Conservation (phyloP, 2,329 filamentous ascomycete species). For the Xylaria sp. region DNA sequence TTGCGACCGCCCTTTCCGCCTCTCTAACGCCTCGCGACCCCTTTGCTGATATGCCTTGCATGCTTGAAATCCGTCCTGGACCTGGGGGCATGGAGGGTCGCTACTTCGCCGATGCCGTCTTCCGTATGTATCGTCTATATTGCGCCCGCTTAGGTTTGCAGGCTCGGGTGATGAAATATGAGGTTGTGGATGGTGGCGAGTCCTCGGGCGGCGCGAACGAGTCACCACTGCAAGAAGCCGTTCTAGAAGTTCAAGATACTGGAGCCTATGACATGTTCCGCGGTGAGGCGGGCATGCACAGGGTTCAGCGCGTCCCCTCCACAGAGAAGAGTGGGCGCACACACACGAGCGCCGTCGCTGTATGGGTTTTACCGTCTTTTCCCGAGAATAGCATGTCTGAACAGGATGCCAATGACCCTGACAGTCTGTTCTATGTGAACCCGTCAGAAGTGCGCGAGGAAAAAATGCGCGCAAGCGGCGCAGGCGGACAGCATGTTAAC, state of each 20-base stretch:
- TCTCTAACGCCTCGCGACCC: constrained; percentile 88
- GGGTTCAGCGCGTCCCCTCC: constrained; percentile 90
- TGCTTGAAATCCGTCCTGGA: constrained; percentile 91
- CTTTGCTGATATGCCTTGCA: constrained; percentile 88
- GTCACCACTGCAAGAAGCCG: constrained; percentile 81
- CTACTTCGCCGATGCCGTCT: constrained; percentile 86
- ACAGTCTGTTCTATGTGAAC: constrained; percentile 91
- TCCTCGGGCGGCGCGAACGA: constrained; percentile 67
- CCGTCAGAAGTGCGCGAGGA: constrained; percentile 84
- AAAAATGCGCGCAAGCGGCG: constrained; percentile 90
- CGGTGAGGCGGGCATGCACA: constrained; percentile 91
- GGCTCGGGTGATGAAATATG: constrained; percentile 79
- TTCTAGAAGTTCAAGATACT: constrained; percentile 81
- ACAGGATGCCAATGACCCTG: constrained; percentile 81
- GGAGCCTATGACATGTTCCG: constrained; percentile 86
- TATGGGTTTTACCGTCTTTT: constrained; percentile 91
- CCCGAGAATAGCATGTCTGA: constrained; percentile 63
- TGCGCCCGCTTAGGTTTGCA: constrained; percentile 76
- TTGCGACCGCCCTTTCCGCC: constrained; percentile 76
- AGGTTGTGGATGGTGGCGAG: constrained; percentile 72
- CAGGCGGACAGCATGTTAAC: constrained; percentile 97
- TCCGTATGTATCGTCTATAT: constrained; percentile 89
- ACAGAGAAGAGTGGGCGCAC: constrained; percentile 92
- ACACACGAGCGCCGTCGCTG: constrained; percentile 91
- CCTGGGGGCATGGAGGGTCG: constrained; percentile 92